Conservation (phyloP, 2,329 filamentous ascomycete species). For the Madurella mycetomatis region DNA sequence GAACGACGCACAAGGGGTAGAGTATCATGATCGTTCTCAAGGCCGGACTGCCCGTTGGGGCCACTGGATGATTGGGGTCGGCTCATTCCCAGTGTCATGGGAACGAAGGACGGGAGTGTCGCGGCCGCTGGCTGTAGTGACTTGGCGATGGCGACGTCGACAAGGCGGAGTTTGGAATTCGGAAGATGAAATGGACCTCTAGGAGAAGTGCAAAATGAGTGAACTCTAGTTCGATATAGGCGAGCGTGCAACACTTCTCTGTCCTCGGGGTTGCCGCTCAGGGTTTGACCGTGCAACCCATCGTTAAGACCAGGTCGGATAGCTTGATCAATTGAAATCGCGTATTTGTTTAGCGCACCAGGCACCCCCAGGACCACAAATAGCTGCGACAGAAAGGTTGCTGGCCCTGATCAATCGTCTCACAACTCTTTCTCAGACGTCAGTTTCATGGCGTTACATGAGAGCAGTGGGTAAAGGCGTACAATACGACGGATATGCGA, state of each 20-base stretch:
- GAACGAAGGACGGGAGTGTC: neutral
- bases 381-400: no score
- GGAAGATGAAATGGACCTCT: neutral
- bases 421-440: no score
- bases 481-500: no score
- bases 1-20: constrained; percentile 16
- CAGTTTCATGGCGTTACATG: no score
- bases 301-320: neutral
- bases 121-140: no score
- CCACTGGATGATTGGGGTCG: neutral
- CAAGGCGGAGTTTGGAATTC: neutral
- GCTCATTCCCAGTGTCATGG: neutral
- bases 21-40: neutral
- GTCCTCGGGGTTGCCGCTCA: neutral
- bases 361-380: no score
- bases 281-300: neutral
- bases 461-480: no score
- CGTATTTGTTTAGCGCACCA: neutral
- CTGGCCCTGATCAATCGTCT: no score
- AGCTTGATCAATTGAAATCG: neutral
- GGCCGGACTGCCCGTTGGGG: neutral
- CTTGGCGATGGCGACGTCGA: neutral
- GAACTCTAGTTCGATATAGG: neutral
- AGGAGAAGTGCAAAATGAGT: neutral
- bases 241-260: neutral